Evolutionary conservation across 2,329 filamentous ascomycete genomes (phyloP), one percentile per base, ranked within the genome.

Genomic region (Colletotrichum lindemuthianum): DNA sequence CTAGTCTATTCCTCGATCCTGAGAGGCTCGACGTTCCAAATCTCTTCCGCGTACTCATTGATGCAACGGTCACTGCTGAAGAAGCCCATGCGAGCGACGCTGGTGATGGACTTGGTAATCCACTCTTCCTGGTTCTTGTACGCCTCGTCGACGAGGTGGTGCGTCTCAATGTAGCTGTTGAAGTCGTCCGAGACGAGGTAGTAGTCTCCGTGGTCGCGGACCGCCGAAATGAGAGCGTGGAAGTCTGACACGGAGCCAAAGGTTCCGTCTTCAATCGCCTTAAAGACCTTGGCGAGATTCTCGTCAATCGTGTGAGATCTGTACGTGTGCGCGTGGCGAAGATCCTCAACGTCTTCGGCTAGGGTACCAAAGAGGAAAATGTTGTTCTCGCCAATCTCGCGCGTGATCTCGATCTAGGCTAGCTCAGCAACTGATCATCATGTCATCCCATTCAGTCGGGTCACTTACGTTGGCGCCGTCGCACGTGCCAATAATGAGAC

Each of bases 281-380:
- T 84, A 76, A 98, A 99, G 55, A 99, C 96, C 70, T 89, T 88
- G 69, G 86, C 80, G 44, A 99, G 88, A 68, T 90, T 86, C 0
- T 90, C 79, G 76, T 98, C 93, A 63, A 98, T 82, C 40, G 86
- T 79, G 81, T 96, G 92, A 44, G 88, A 82, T 68, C 91, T 90
- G 79, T 97, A 98, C 69, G 89, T 90, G 82, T 98, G 95, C 16
- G 86, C 84, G 79, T 98, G 93, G 52, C 96, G 94, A 59, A 99
- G 89, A 70, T 98, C 95, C 72, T 98, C 96, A 44, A 99, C 96
- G 71, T 98, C 93, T 78, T 99, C 96, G 60, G 96, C 89, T 16
- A 99, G 87, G 76, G 95, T 97, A 66, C 96, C 96, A 75, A 99
- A 98, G 71, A 99, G 87, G 88, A 99, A 99, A 76, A 99, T 97